phyloP scores from a whole-genome alignment of 257 asterid species.

The Primulina eburnea region DNA sequence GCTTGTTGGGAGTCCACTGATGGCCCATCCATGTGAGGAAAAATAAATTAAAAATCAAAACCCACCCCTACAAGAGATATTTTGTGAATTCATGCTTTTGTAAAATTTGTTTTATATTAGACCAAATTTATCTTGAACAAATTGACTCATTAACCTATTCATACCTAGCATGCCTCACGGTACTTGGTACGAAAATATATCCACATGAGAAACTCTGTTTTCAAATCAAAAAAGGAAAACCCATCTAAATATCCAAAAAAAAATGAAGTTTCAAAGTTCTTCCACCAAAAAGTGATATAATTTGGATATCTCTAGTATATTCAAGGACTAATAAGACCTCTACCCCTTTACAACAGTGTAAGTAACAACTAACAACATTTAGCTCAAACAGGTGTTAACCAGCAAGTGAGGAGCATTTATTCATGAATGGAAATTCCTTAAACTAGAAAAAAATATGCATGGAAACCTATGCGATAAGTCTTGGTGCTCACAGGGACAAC shows the following conservation, averaged over 20 bases:
- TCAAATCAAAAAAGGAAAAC: neutral
- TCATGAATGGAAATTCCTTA: conserved; percentile 3
- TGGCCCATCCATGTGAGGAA: too few species aligned
- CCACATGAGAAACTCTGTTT: neutral
- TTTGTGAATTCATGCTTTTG: too few species aligned
- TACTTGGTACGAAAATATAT: neutral
- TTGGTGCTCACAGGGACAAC: conserved; percentile 77
- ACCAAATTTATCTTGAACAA: too few species aligned
- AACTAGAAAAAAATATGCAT: conserved; percentile 13
- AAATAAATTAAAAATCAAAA: too few species aligned
- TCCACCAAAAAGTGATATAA: too few species aligned
- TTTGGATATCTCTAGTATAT: neutral
- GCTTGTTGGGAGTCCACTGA: too few species aligned
- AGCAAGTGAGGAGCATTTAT: conserved; percentile 4
- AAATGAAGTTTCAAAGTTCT: too few species aligned
- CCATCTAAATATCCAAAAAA: too few species aligned
- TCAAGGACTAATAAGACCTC: neutral
- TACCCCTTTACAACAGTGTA: neutral
- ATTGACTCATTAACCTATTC: too few species aligned
- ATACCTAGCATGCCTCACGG: neutral
- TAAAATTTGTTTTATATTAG: too few species aligned
- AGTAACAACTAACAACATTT: neutral
- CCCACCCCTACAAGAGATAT: too few species aligned
- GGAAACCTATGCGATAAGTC: conserved; percentile 22
- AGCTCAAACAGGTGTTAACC: neutral